A percentile compares a stretch with the other conserved stretches of the same genome.
These are phyloP conservation scores for Leptodermis oblonga DNA, from an alignment of 257 asterid genomes.

Conservation along the genomic window DNA sequence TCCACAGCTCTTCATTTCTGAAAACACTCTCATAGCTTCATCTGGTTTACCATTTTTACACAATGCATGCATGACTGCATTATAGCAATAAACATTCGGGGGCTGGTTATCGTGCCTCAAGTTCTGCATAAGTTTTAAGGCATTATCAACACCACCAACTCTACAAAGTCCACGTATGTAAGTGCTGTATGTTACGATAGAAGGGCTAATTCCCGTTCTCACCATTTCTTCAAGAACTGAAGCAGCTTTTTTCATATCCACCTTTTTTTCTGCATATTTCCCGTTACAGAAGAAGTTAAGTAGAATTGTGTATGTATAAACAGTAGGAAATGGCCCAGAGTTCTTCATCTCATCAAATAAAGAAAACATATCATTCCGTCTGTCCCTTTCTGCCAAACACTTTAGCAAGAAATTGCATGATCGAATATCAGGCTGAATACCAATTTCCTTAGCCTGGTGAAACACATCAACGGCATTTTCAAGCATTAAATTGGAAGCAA, in stretches of 20 bases:
- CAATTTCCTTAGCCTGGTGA: conserved; percentile 32
- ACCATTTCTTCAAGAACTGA: conserved; percentile 46
- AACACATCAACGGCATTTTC: conserved; percentile 43
- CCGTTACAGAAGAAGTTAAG: conserved; percentile 43
- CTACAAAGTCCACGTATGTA: conserved; percentile 55
- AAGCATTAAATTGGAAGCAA: conserved; percentile 44
- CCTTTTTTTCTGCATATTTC: conserved; percentile 20
- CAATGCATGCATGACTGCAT: conserved; percentile 44
- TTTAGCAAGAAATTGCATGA: conserved; percentile 61
- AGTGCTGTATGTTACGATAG: conserved; percentile 45
- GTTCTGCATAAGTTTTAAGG: conserved; percentile 35
- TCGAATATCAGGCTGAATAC: conserved; percentile 34
- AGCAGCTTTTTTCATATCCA: conserved; percentile 36
- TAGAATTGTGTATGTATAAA: conserved; percentile 46
- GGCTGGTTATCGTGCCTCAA: conserved; percentile 29
- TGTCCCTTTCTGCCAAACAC: conserved; percentile 43
- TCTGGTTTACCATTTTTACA: conserved; percentile 34
- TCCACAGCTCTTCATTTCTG: conserved; percentile 42
- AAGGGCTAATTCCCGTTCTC: conserved; percentile 37
- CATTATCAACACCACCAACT: conserved; percentile 36
- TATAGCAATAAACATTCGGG: conserved; percentile 50
- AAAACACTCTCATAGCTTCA: conserved; percentile 37
- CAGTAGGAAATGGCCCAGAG: conserved; percentile 52
- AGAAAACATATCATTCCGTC: conserved; percentile 21
- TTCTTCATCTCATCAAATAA: conserved; percentile 43